Evolutionary conservation across 1,284 basidiomycete species (phyloP).

Genomic region (Peniophora sp.): DNA sequence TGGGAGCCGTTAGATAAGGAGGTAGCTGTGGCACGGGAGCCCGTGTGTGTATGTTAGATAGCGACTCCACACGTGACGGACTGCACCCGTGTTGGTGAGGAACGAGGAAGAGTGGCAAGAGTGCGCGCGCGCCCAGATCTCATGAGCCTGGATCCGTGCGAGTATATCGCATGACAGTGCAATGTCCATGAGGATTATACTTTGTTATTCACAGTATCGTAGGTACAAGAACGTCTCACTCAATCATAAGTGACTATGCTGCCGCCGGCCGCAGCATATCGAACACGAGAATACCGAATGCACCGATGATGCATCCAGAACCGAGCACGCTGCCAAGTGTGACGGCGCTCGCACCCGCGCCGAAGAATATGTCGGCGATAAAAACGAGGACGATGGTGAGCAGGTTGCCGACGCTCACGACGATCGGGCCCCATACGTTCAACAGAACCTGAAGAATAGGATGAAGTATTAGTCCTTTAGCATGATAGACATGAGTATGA

Average conservation of each 20-base stretch:
- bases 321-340: constrained; percentile 62
- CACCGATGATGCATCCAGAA: constrained; percentile 59
- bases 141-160: no score
- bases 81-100: no score
- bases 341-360: constrained; percentile 44
- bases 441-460: constrained; percentile 50
- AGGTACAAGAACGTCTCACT: neutral
- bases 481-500: constrained; percentile 3
- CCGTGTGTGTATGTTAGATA: no score
- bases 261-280: constrained; percentile 41
- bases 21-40: no score
- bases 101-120: no score
- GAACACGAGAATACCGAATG: constrained; percentile 66
- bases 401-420: constrained; percentile 76
- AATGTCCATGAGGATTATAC: no score
- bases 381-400: constrained; percentile 80
- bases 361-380: constrained; percentile 61
- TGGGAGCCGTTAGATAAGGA: no score
- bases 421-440: constrained; percentile 77
- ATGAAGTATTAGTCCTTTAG: constrained; percentile 7
- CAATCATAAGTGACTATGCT: neutral
- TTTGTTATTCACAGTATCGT: neutral
- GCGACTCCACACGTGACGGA: no score
- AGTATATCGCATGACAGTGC: no score
- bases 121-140: no score